Evolutionary conservation across 2,329 filamentous ascomycete genomes (phyloP), one percentile per base, ranked within the genome.

Genomic region (Cladophialophora immunda): DNA sequence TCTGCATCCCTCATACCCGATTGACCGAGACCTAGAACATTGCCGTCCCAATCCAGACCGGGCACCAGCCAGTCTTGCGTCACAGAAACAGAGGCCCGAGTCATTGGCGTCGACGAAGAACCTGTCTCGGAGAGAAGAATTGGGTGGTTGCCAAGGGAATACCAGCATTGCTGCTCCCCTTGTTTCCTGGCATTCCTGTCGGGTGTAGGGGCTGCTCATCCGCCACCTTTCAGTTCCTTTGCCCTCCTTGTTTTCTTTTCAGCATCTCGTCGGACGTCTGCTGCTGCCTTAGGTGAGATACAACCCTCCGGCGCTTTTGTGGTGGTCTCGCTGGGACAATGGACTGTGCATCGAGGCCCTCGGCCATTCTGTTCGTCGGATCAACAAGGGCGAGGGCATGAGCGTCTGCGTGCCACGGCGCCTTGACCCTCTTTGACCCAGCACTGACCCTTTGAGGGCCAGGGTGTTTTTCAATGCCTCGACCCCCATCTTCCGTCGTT

Each of bases 361-460:
- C 58, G 58, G 32, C 36, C 60, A 53, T 55, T 53, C 58, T 32
- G 34, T 58, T 55, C 58, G 65, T 57, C 64, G 64, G 63, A 54
- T 55, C 66, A 66, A 59, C 54, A 47, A 64, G 55, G 59, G 50
- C 56, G 19, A 55, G 11, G 36, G 29, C 27, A 34, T 36, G 29
- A 50, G 45, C 45, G 45, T 25, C 58, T 64, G 36, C 25, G 56
- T 57, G 64, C 63, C 58, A 68, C 63, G 38, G 61, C 65, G 69
- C 69, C 67, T 57, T 69, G 69, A 68, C 69, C 67, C 45, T 61
- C 67, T 58, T 65, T 58, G 62, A 65, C 62, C 64, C 64, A 57
- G 69, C 67, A 68, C 61, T 68, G 69, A 69, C 68, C 67, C 69
- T 59, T 67, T 55, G 45, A 56, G 59, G 69, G 59, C 62, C 67